Evolutionary conservation across 805 yeast genomes (phyloP).

Genomic region (Pichia exigua): DNA sequence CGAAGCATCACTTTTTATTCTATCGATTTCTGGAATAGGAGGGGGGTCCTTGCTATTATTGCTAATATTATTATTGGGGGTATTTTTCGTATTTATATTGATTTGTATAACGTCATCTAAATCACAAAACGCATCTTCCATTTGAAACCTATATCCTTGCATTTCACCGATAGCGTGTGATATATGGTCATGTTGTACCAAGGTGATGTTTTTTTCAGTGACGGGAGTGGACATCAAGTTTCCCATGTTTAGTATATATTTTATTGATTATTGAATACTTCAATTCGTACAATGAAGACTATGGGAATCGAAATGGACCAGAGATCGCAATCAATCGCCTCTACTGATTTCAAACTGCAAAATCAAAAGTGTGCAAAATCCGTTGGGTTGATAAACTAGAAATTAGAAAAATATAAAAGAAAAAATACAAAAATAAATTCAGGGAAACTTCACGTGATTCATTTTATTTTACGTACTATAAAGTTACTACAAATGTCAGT

Average conservation of each 20-base stretch:
- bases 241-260: slow-evolving; percentile 41
- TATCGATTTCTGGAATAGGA: neutral
- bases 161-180: slow-evolving; percentile 63
- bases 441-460: neutral
- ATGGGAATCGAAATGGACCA: neutral
- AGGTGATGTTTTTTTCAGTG: slow-evolving; percentile 55
- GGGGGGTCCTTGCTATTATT: neutral
- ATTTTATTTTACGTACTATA: neutral
- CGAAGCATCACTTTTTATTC: neutral
- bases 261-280: neutral
- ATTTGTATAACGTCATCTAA: slow-evolving; percentile 22
- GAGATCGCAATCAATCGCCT: neutral
- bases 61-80: neutral
- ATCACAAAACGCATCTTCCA: slow-evolving; percentile 69
- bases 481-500: neutral
- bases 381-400: neutral
- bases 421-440: too few relatives aligned
- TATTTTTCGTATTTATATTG: neutral
- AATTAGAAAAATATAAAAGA: neutral
- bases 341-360: neutral
- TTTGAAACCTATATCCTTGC: slow-evolving; percentile 70
- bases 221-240: slow-evolving; percentile 68
- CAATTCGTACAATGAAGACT: neutral
- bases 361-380: neutral
- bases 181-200: slow-evolving; percentile 35